Evolutionary conservation across 148 eudicot genomes (phyloP).

Genomic region (Nyssa sinensis): DNA sequence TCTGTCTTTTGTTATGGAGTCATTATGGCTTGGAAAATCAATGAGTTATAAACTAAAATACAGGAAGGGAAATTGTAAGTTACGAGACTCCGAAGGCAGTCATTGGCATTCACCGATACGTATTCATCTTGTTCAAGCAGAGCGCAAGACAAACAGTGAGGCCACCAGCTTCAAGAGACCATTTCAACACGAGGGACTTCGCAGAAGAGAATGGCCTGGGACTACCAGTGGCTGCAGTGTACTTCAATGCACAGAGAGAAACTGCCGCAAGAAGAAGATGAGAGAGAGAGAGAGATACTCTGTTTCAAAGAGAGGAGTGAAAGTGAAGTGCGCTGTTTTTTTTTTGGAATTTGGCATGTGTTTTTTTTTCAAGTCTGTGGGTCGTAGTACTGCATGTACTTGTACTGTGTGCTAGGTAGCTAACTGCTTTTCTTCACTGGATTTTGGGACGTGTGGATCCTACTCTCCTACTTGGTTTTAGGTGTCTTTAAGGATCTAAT

Average conservation of each 20-base stretch:
- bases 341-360: neutral
- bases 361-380: no score
- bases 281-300: slow-evolving; percentile 1
- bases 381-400: neutral
- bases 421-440: neutral
- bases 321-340: no score
- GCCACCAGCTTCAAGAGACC: slow-evolving; percentile 61
- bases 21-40: no score
- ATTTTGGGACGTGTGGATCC: neutral
- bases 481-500: neutral
- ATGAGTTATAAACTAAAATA: neutral
- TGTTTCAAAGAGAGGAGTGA: neutral
- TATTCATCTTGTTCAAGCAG: slow-evolving; percentile 70
- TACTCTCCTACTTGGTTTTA: no score
- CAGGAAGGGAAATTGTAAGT: slow-evolving; percentile 76
- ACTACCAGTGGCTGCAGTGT: slow-evolving; percentile 77
- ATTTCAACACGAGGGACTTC: slow-evolving; percentile 69
- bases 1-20: neutral
- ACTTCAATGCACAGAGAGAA: slow-evolving; percentile 94
- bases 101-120: slow-evolving; percentile 81
- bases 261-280: slow-evolving; percentile 86
- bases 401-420: neutral
- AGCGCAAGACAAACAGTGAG: slow-evolving; percentile 58
- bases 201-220: slow-evolving; percentile 63
- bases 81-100: slow-evolving; percentile 82